Evolutionary conservation across 768 basidiomycete genomes (phyloP).

Genomic region (Termitomyces sp.): DNA sequence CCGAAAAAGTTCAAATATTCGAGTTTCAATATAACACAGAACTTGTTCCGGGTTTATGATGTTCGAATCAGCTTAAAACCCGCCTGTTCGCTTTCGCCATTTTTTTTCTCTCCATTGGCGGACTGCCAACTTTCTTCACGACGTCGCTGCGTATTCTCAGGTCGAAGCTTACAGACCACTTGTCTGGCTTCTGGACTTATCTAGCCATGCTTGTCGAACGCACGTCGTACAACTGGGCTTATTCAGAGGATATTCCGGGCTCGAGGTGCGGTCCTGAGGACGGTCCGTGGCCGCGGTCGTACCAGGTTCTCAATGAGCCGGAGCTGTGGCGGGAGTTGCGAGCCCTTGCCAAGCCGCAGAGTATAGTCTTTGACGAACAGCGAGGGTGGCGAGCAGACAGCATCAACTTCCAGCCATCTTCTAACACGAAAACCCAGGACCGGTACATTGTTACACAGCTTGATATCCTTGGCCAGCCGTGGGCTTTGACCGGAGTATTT

Average conservation of each 20-base stretch:
- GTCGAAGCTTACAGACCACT: constrained; percentile 6
- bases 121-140: constrained; percentile 6
- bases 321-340: constrained; percentile 50
- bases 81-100: background rate
- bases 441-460: constrained; percentile 56
- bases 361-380: constrained; percentile 27
- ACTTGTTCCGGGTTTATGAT: constrained; percentile 11
- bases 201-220: constrained; percentile 35
- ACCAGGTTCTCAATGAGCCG: constrained; percentile 42
- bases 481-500: constrained; percentile 68
- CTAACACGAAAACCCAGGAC: constrained; percentile 51
- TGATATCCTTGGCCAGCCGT: constrained; percentile 47
- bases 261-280: constrained; percentile 59
- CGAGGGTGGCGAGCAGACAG: constrained; percentile 43
- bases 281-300: constrained; percentile 59
- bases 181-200: constrained; percentile 17
- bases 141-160: constrained; percentile 9
- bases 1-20: constrained; percentile 7
- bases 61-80: constrained; percentile 11
- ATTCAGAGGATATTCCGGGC: constrained; percentile 58
- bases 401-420: constrained; percentile 65
- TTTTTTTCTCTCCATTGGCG: background rate
- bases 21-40: constrained; percentile 6
- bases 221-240: constrained; percentile 37
- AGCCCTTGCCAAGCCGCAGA: constrained; percentile 47